Evolutionary conservation across 164 flowering plant genomes (phyloP), one percentile per base, ranked within the genome.

Genomic region (Aristolochia contorta): DNA sequence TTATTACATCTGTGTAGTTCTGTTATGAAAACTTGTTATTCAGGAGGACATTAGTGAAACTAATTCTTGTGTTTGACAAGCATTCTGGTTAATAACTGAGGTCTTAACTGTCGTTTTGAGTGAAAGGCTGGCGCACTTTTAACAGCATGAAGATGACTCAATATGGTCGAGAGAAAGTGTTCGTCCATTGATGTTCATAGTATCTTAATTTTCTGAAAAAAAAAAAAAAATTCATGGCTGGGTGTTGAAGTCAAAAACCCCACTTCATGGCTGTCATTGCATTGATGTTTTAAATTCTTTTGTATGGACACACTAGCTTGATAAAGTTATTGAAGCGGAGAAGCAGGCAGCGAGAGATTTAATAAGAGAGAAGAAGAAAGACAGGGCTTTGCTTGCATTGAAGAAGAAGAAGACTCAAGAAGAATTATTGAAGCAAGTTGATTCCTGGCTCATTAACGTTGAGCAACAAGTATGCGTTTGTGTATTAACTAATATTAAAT

Each of bases 351-450:
- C 94, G 16, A 87, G 75, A 66, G 87, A 89, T 64, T 76, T 92
- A 72, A 75, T 92, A 61, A 87, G 90, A 57, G 90, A 89, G 66
- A 92, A 89, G 83, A 87, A 75, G 69, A 92, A 92, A 77, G 98
- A 92, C 22, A 83, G 98, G 69, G 98, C 98, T 14, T 82, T 92
- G 74, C 67, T 89, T 55, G 96, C 98, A 27, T 69, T 92, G 70
- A 92, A 84, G 82, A 92, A 92, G 84, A 92, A 92, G 73, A 89
- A 83, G 69, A 62, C 87, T 49, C 97, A 91, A 60, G 97, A 91
- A 76, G 97, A 91, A 55, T 63, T 92, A 54, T 63, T 89, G 71
- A 90, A 89, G 75, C 93, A 92, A 81, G 96, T 92, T 60, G 98
- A 87, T 79, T 61, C 81, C 8, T 92, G 97, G 96, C 78, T 92